These are phyloP conservation scores for Podospora tetraspora DNA, from an alignment of 495 filamentous ascomycete species.

Conservation along the genomic window DNA sequence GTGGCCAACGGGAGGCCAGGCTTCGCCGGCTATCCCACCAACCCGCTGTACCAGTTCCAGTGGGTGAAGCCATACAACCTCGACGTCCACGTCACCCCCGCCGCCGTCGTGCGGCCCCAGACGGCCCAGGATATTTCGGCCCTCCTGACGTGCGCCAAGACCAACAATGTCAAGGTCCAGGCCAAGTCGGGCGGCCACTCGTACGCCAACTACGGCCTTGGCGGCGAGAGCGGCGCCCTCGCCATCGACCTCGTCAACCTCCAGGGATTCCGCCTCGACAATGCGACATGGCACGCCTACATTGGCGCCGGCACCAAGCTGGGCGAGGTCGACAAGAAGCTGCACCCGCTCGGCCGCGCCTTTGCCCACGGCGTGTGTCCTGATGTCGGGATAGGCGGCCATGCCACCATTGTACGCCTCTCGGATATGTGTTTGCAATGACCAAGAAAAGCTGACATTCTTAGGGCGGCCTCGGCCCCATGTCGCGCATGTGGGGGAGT, in stretches of 20 bases:
- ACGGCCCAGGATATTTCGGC: constrained; percentile 52
- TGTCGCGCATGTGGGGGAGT: constrained; percentile 53
- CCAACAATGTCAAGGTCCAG: constrained; percentile 56
- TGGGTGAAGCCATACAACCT: constrained; percentile 60
- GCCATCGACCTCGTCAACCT: constrained; percentile 55
- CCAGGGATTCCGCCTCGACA: constrained; percentile 51
- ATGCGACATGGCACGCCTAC: constrained; percentile 51
- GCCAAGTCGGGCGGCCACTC: constrained; percentile 70
- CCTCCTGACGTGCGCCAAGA: constrained; percentile 54
- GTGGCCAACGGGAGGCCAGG: constrained; percentile 37
- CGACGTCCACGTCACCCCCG: constrained; percentile 54
- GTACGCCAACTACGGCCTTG: constrained; percentile 46
- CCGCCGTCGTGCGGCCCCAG: constrained; percentile 56
- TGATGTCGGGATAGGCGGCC: constrained; percentile 63
- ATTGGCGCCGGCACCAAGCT: constrained; percentile 62
- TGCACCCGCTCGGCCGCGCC: constrained; percentile 61
- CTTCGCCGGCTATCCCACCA: constrained; percentile 39
- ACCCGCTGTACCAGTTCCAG: constrained; percentile 34
- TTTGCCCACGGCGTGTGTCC: constrained; percentile 64
- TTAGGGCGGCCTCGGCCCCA: constrained; percentile 49
- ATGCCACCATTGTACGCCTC: constrained; percentile 51
- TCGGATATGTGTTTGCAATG: not conserved
- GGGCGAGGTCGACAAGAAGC: constrained; percentile 51
- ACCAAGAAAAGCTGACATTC: constrained; percentile 10
- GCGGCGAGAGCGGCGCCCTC: constrained; percentile 50